Evolutionary conservation across 1,139 yeast species (phyloP), one percentile per base, ranked within the genome.

Genomic region (Blastobotrys persicus): DNA sequence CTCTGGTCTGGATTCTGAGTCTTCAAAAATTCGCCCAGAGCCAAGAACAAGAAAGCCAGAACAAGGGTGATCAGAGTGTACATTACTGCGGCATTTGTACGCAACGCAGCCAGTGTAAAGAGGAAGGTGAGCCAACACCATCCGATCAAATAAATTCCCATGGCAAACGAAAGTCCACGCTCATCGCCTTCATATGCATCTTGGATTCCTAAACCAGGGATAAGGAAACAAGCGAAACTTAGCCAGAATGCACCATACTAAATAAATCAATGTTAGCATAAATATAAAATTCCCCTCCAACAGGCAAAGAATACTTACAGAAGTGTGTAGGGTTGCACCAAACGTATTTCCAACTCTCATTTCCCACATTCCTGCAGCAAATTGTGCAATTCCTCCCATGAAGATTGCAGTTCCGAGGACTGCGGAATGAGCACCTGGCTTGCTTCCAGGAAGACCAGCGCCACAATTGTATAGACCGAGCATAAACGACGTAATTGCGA

Each of bases 71-170:
- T 16, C 5, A 43, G 46, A 5, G 75, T 46, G 85, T 68, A 58
- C 86, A 71, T 68, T 83, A 87, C 2, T 45, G 86, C 85, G 33
- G 85, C 73, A 1, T 95, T 87, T n/a, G 95, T 84, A 62, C 85
- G 84, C 68, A 86, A 67, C 2, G 95, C 85, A 66, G 85, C 72
- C 42, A 85, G 58, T 59, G 78, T 71, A 59, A 86, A 65, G 64
- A 86, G 80, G 55, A 80, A 78, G 0, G 94, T 85, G 64, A 88
- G 85, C 44, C 87, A 79, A 39, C 81, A 73, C 95, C 95, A 87
- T 13, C 83, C 91, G 39, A 83, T 57, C 49, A 86, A 67, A 62
- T 76, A 86, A 51, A 88, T 75, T 1, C 94, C 95, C 13, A 87
- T 59, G 1, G 91, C 92, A 54, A 74, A 72, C 12, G 64, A 62